Conservation (phyloP, 164 flowering plant species). For the Macadamia tetraphylla region DNA sequence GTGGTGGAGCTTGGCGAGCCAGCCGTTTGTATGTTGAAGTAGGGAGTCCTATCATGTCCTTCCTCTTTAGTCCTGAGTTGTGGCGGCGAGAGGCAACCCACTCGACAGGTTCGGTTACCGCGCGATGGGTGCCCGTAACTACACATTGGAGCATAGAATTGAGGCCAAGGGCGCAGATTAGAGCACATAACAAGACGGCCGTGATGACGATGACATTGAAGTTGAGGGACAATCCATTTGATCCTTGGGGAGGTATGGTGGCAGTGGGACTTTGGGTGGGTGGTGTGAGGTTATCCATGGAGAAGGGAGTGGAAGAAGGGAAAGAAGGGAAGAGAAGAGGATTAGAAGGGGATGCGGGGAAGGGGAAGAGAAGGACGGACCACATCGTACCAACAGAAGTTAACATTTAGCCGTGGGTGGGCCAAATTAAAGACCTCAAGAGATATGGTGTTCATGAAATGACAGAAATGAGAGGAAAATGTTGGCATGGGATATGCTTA, state of each 20-base stretch:
- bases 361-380: too few species aligned
- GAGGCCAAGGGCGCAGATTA: conserved; percentile 32
- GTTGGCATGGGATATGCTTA: too few species aligned
- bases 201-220: conserved; percentile 14
- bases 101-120: conserved; percentile 23
- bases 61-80: conserved; percentile 30
- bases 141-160: conserved; percentile 33
- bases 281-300: conserved; percentile 6
- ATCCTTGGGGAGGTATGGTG: not conserved
- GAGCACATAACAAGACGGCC: not conserved
- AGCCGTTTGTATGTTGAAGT: conserved; percentile 21
- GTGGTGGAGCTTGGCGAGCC: conserved; percentile 6
- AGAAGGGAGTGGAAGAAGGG: not conserved
- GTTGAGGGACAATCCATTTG: not conserved
- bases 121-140: conserved; percentile 21
- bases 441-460: too few species aligned
- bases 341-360: too few species aligned
- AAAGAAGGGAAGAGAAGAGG: too few species aligned
- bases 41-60: conserved; percentile 30
- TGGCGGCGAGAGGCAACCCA: conserved; percentile 21
- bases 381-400: too few species aligned
- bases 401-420: too few species aligned
- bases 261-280: conserved; percentile 8
- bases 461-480: too few species aligned
- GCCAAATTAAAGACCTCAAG: too few species aligned